A percentile compares a stretch with the other conserved stretches of the same genome.
These are phyloP conservation scores for Neoarthrinium moseri DNA, from an alignment of 2,329 filamentous ascomycete species.

Conservation along the genomic window DNA sequence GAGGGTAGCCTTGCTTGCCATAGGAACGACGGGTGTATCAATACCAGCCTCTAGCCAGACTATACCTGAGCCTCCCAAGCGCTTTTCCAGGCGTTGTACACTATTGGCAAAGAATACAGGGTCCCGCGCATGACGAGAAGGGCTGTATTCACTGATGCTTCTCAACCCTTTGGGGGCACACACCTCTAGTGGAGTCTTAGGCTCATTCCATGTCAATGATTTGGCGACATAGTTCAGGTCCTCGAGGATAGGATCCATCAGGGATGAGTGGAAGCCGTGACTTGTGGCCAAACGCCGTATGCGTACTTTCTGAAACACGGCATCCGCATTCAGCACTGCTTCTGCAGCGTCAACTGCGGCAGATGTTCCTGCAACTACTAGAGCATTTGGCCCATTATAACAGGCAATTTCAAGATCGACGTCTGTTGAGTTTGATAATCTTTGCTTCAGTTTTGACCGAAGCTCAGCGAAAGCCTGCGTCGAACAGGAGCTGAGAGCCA, in stretches of 20 bases:
- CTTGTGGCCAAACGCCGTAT: slow-evolving; percentile 15
- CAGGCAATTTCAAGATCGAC: slow-evolving; percentile 13
- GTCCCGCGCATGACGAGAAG: slow-evolving; percentile 19
- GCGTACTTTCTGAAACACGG: slow-evolving; percentile 3
- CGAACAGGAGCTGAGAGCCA: slow-evolving; percentile 21
- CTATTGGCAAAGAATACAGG: slow-evolving; percentile 28
- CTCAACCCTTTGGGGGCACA: not conserved
- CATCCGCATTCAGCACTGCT: slow-evolving; percentile 8
- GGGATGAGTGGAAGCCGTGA: slow-evolving; percentile 22
- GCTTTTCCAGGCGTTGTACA: slow-evolving; percentile 19
- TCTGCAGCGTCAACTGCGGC: slow-evolving; percentile 11
- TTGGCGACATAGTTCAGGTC: not conserved
- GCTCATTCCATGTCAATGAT: not conserved
- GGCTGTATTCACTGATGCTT: not conserved
- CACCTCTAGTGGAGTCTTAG: slow-evolving; percentile 1
- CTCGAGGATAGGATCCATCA: slow-evolving; percentile 16
- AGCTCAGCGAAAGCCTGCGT: slow-evolving; percentile 4
- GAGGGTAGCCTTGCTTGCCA: slow-evolving; percentile 9
- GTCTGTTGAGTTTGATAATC: slow-evolving; percentile 1
- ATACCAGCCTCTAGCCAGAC: slow-evolving; percentile 33
- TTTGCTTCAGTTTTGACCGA: not conserved
- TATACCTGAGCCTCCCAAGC: slow-evolving; percentile 16
- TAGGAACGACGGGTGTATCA: slow-evolving; percentile 18
- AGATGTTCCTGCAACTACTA: not conserved
- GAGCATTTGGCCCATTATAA: slow-evolving; percentile 1